Evolutionary conservation across 2,329 filamentous ascomycete genomes (phyloP).

Genomic region (Trichophaea hybrida): DNA sequence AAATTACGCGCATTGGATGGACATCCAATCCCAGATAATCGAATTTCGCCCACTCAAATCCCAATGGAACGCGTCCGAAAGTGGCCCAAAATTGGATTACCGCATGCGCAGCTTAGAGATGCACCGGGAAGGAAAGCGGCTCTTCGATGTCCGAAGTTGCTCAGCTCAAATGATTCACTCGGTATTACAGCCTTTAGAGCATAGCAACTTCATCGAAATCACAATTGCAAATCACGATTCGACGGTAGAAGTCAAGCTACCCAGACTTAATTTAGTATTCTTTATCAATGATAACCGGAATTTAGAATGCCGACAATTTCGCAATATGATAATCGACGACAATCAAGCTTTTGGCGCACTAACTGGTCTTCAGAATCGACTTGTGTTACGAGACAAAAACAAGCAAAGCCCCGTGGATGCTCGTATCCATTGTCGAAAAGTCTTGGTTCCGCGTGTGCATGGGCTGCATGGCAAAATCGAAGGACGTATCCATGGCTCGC

Average conservation of each 20-base stretch:
- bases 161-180: constrained; percentile 29
- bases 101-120: not conserved
- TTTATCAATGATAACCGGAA: constrained; percentile 25
- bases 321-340: constrained; percentile 37
- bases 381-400: constrained; percentile 34
- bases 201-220: constrained; percentile 30
- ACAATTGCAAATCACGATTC: constrained; percentile 11
- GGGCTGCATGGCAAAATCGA: constrained; percentile 28
- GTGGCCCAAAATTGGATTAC: not conserved
- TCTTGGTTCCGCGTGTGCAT: constrained; percentile 28
- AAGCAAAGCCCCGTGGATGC: not conserved
- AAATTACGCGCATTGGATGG: constrained; percentile 38
- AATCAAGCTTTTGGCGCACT: constrained; percentile 38
- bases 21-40: constrained; percentile 18
- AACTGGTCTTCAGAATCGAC: constrained; percentile 37
- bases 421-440: constrained; percentile 28
- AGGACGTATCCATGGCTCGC: constrained; percentile 16
- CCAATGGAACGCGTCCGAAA: not conserved
- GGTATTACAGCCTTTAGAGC: constrained; percentile 33
- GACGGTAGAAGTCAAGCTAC: constrained; percentile 34
- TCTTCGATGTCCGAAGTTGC: constrained; percentile 30
- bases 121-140: not conserved
- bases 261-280: constrained; percentile 38
- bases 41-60: not conserved
- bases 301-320: constrained; percentile 31